These are phyloP conservation scores for Gautieria morchelliformis DNA, from an alignment of 768 basidiomycete genomes.

Conservation along the genomic window DNA sequence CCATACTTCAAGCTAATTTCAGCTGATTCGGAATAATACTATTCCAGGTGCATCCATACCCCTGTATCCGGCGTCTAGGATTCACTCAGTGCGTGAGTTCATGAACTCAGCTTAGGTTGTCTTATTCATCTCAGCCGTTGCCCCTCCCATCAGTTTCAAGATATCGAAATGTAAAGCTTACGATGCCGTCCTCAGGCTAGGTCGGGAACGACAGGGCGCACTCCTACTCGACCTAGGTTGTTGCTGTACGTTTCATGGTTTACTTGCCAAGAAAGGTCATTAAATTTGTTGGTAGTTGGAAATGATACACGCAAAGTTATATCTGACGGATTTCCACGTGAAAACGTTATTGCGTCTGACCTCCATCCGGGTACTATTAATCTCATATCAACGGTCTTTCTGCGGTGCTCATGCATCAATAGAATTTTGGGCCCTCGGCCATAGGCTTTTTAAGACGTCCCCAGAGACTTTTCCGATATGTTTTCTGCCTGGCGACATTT, in stretches of 20 bases:
- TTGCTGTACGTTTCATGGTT: constrained; percentile 23
- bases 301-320: constrained; percentile 11
- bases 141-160: constrained; percentile 6
- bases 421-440: constrained; percentile 13
- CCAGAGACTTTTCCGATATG: constrained; percentile 6
- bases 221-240: constrained; percentile 38
- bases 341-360: constrained; percentile 10
- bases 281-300: neutral
- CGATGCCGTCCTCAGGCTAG: constrained; percentile 24
- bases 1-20: neutral
- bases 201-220: constrained; percentile 24
- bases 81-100: constrained; percentile 17
- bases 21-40: constrained; percentile 1
- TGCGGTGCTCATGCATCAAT: neutral
- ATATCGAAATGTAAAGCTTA: constrained; percentile 14
- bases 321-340: constrained; percentile 9
- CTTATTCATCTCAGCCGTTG: neutral
- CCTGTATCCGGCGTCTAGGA: constrained; percentile 18
- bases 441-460: constrained; percentile 12
- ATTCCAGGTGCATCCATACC: constrained; percentile 19
- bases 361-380: constrained; percentile 2
- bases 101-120: neutral
- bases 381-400: neutral
- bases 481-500: constrained; percentile 11
- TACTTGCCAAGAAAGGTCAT: constrained; percentile 16